Evolutionary conservation across 345 rosid genomes (phyloP), one percentile per base, ranked within the genome.

Genomic region (Acer saccharum): DNA sequence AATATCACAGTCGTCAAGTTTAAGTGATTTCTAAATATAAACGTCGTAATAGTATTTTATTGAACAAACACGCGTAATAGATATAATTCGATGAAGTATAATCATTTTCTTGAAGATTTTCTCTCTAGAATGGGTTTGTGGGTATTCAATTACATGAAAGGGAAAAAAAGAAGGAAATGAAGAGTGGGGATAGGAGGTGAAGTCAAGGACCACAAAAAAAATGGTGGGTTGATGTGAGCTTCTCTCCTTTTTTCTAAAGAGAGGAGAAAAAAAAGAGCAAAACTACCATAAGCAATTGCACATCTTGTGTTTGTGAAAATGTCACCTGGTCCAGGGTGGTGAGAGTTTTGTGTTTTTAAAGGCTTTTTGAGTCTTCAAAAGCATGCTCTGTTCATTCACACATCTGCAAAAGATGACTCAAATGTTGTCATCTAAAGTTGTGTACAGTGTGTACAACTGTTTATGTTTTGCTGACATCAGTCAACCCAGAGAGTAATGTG

Each of bases 221-320:
- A 29, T 41, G 79, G 77, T 71, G 65, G 69, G 69, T 69, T 78
- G 76, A 72, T 68, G 75, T 81, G 61, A 52, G 67, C 78, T 69
- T 79, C 74, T 72, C 50, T 72, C 46, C 60, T 75, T 62, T 75
- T 62, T 64, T 74, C 9, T 18, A 25, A n/a, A 78, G 54, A 32
- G 11, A 27, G 29, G 7, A 8, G 54, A 43, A 23, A 54, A 54
- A 57, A 52, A 29, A 29, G 32, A 23, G 68, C 58, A 46, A 39
- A 57, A 64, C 69, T 32, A 67, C 64, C 76, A 43, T 67, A 32
- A 25, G 54, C 39, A 54, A 54, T 43, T 54, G n/a, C 58, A 54
- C 29, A 41, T 68, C 12, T 48, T 63, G 60, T 66, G 25, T 23
- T 29, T 39, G 17, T 41, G 18, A 25, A 64, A 65, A 14, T 65